Base-by-base conservation (phyloP, 768 basidiomycete genomes). In the Mycena rosella region DNA sequence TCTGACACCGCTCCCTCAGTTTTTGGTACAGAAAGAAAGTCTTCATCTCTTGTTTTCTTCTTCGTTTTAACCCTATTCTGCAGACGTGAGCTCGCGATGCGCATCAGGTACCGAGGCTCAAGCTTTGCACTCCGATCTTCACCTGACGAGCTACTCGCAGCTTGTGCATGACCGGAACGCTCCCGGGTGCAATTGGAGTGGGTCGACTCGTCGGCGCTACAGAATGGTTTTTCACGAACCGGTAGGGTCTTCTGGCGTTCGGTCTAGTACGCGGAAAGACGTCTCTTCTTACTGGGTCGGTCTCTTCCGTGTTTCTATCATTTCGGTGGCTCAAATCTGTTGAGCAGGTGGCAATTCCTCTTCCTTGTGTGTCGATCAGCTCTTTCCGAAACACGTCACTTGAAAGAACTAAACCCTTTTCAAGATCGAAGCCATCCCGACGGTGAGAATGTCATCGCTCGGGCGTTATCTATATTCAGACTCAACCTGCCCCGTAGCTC, bases 381-480 rank as follows among this genome's bases (percentile, higher is more conserved):
- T 20, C 44, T 20, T 56, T 45, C 10, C 36, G 7, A 8, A 15
- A 15, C 15, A 18, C 8, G 3, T 51, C n/a, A n/a, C n/a, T n/a
- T n/a, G n/a, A 27, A 18, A 26, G 5, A 9, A 47, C 24, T 51
- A n/a, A 30, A 18, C 10, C 27, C 18, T 17, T 29, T 22, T 30
- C 10, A 60, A 88, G 87, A 82, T 88, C 48, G 87, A 88, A 70
- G 87, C 83, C 10, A 86, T 88, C 34, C 87, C 87, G 13, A 87
- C 86, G 0, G 60, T 51, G 5, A 27, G 49, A 9, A 48, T 27
- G 5, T 5, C 20, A 51, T 51, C 5, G 13, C 27, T 15, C 18
- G 7, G 10, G 4, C 15, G 20, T 22, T 11, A 0, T 57, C 8
- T 30, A 1, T 32, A 7, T n/a, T 54, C 3, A 58, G 26, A 64